Percentiles rank a stretch among this genome's conserved stretches.
phyloP scores from a whole-genome alignment of 2,329 filamentous ascomycete genomes.

The Penicillium sp. region DNA sequence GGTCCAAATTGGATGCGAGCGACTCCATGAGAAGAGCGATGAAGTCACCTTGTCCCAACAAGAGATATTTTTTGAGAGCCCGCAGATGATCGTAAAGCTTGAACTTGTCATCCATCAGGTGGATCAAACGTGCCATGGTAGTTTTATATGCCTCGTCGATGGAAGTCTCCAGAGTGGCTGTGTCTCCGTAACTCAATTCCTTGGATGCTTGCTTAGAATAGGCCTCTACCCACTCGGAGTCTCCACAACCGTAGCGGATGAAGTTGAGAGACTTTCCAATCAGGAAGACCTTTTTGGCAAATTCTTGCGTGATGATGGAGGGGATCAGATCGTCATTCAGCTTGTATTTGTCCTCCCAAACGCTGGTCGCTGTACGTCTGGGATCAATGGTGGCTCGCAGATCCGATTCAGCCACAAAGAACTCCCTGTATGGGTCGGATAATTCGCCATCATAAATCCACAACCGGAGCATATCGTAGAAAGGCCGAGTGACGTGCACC shows the following conservation, averaged over 20 bases:
- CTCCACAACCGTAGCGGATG: constrained; percentile 89
- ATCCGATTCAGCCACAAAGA: constrained; percentile 85
- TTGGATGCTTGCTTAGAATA: constrained; percentile 92
- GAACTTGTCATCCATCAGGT: constrained; percentile 93
- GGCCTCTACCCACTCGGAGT: constrained; percentile 89
- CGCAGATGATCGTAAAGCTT: constrained; percentile 86
- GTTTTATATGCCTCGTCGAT: constrained; percentile 98
- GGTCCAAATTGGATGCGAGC: constrained; percentile 82
- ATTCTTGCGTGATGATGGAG: constrained; percentile 85
- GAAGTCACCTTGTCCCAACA: constrained; percentile 94
- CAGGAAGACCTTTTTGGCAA: constrained; percentile 91
- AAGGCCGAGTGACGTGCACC: constrained; percentile 80
- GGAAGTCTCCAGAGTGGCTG: constrained; percentile 79
- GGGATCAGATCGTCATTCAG: constrained; percentile 81
- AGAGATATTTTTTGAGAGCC: constrained; percentile 88
- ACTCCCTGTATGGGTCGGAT: constrained; percentile 91
- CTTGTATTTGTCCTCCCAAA: constrained; percentile 97
- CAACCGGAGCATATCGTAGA: constrained; percentile 90
- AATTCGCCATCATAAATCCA: constrained; percentile 99
- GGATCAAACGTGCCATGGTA: constrained; percentile 90
- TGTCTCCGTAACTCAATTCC: constrained; percentile 87
- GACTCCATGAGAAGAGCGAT: constrained; percentile 97
- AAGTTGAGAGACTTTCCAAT: constrained; percentile 98
- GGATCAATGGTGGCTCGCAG: constrained; percentile 46
- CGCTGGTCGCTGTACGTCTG: constrained; percentile 63